Base-by-base conservation (phyloP, 495 filamentous ascomycete genomes). In the Pseudomonodictys pantanalensis region DNA sequence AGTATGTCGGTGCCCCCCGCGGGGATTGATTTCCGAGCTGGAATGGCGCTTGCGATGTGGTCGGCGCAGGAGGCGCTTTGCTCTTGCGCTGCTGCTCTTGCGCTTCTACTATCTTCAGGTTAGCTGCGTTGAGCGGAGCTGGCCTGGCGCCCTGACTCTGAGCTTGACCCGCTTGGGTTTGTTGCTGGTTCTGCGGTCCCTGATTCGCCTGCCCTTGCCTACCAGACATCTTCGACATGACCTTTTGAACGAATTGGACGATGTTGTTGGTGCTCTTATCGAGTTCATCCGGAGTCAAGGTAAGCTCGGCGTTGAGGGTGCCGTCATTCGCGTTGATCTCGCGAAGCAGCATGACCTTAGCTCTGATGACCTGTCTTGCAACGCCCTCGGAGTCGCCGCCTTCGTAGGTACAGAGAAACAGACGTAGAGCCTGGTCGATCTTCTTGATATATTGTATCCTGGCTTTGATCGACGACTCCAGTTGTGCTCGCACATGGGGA, bases 11-110 rank as follows among this genome's bases (percentile, higher is more conserved):
- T 22, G 85, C 78, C 4, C 88, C 87, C 43, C 86, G 78, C 17
- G 89, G 90, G 29, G 90, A 89, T 38, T 86, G 79, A 20, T 84
- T 85, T 6, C 30, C 44, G 58, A 92, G 80, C 41, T 79, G 79
- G 68, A 88, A 89, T 0, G 86, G 83, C 33, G 84, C 78, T 39
- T 87, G 81, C 0, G 83, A 70, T 0, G 83, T 77, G 0, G 81
- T 88, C n/a, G 87, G 85, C 4, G 86, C 83, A 49, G 84, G 77
- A 11, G 87, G 79, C 15, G 80, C 75, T 38, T 68, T 69, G n/a
- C n/a, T n/a, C n/a, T n/a, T n/a, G 17, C 41, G 53, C 47, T 56
- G 62, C 5, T 62, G 64, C 12, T 56, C 63, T 24, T 56, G 41
- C 28, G 53, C 33, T 9, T 62, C 59, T 18, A 45, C 10, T 17